phyloP scores from a whole-genome alignment of 768 basidiomycete genomes.

The Clitopilus passeckerianus region DNA sequence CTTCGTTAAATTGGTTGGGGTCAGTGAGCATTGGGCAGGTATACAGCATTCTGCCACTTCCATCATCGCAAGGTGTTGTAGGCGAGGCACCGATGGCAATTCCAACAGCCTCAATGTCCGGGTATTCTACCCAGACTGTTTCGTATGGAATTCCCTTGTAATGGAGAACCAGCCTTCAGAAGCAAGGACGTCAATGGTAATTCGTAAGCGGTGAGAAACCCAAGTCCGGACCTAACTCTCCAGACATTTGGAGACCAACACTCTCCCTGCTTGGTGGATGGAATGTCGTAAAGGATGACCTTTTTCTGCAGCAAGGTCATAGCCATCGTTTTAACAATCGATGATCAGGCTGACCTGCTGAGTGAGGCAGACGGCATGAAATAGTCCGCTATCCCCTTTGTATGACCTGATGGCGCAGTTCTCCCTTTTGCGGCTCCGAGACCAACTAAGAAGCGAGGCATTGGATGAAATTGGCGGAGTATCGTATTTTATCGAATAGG shows the following conservation, averaged over 20 bases:
- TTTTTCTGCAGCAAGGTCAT: conserved; percentile 1
- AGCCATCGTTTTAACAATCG: not conserved
- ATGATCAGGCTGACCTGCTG: not conserved
- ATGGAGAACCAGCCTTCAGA: conserved; percentile 14
- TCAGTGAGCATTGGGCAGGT: conserved; percentile 11
- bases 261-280: conserved; percentile 1
- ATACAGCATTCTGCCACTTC: conserved; percentile 6
- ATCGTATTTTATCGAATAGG: no score
- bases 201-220: no score
- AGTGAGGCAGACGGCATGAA: no score
- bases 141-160: conserved; percentile 23
- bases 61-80: conserved; percentile 12
- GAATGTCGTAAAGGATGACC: conserved; percentile 19
- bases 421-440: no score
- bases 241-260: conserved; percentile 12
- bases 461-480: no score
- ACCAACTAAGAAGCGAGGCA: no score
- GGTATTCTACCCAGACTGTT: conserved; percentile 36
- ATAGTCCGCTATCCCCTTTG: no score
- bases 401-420: no score
- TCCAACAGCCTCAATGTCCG: conserved; percentile 30
- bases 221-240: conserved; percentile 8
- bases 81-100: conserved; percentile 25
- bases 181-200: not conserved
- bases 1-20: conserved; percentile 6